Evolutionary conservation across 2,329 filamentous ascomycete genomes (phyloP), one percentile per base, ranked within the genome.

Genomic region (Ceratocystis destructans): DNA sequence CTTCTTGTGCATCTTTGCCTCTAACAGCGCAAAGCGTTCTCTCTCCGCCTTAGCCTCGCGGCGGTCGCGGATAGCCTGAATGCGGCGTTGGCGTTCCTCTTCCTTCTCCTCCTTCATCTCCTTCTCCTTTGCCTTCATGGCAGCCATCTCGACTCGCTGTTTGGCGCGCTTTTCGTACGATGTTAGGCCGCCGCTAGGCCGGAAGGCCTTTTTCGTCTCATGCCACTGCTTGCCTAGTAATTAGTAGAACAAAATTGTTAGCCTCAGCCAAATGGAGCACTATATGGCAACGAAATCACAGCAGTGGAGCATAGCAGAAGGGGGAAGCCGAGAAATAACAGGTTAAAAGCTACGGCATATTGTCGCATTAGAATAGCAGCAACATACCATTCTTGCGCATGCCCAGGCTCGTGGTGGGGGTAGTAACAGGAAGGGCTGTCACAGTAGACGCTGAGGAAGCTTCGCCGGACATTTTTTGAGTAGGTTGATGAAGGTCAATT

Each of bases 31-130:
- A 74, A 93, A 97, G 71, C 93, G 82, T 73, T 92, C 90, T 76
- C 88, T 91, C 80, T 97, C 94, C 72, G 90, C 92, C 82, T 96
- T 97, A 64, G 87, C 89, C 22, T 85, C 87, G 71, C 90, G 84
- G 76, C 88, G 92, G 70, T 96, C 90, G 73, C 88, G 92, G 73
- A 97, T 89, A 10, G 82, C 82, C 73, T 92, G 83, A 65, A 94
- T 85, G 71, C 86, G 86, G 89, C 96, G 73, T 81, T 93, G 81
- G 77, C 90, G 83, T 76, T 88, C 87, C n/a, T 87, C 84, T 74
- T 96, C 91, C 77, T 96, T 96, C 78, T 96, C 94, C 0, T 91
- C 89, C 79, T 93, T 95, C 85, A 99, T 85, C 76, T 96, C 91
- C 77, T 89, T 92, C 78, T 97, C 94, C 73, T 90, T 91, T 45